phyloP scores from a whole-genome alignment of 352 stramenopile species.

The Globisporangium cylindrosporum region DNA sequence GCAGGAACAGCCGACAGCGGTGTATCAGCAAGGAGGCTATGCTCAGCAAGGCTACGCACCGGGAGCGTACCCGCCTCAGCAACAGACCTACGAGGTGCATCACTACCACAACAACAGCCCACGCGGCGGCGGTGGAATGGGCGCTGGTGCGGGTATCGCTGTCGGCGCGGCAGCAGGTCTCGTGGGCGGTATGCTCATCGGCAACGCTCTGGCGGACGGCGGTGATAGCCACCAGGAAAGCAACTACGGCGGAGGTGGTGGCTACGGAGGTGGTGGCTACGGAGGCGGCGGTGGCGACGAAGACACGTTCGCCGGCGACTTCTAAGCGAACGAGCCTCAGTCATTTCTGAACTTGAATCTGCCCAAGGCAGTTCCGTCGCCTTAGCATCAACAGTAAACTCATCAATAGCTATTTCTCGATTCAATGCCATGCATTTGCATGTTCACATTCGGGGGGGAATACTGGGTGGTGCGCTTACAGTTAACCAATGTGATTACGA shows the following conservation, averaged over 20 bases:
- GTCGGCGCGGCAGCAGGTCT: conserved; percentile 20
- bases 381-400: neutral
- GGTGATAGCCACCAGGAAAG: conserved; percentile 13
- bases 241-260: conserved; percentile 7
- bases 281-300: conserved; percentile 3
- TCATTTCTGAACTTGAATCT: neutral
- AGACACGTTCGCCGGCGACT: conserved; percentile 22
- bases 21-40: conserved; percentile 37
- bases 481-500: neutral
- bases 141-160: conserved; percentile 16
- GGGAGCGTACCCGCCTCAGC: conserved; percentile 30
- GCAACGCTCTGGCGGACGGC: conserved; percentile 19
- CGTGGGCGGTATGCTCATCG: conserved; percentile 21
- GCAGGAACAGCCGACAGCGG: conserved; percentile 23
- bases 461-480: too few relatives aligned
- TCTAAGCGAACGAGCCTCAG: conserved; percentile 8
- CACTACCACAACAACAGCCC: conserved; percentile 15
- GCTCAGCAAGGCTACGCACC: conserved; percentile 37
- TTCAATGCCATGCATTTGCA: neutral
- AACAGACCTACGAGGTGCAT: conserved; percentile 16
- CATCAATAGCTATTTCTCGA: neutral
- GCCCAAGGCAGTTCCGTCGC: too few relatives aligned
- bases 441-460: too few relatives aligned
- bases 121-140: conserved; percentile 17
- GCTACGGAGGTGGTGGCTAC: conserved; percentile 11